Percentiles rank a stretch among this genome's conserved stretches.
phyloP scores from a whole-genome alignment of 2,329 filamentous ascomycete genomes.

The Trichoderma koningiopsis region DNA sequence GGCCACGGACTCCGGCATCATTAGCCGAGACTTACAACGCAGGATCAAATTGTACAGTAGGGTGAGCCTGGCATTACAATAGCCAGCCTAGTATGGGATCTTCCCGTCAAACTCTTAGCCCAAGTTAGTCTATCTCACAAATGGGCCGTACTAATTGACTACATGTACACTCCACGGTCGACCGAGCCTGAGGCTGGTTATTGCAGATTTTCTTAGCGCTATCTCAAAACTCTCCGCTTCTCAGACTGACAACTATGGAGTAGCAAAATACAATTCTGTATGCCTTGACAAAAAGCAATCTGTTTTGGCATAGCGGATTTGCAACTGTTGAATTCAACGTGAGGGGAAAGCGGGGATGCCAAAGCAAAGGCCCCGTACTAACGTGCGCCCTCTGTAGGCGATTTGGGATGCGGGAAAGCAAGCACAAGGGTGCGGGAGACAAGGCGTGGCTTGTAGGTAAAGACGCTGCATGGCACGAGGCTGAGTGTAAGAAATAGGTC shows the following conservation, averaged over 20 bases:
- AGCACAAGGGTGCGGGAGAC: neutral
- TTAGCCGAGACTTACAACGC: neutral
- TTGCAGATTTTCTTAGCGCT: neutral
- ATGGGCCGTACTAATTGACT: neutral
- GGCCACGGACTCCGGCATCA: neutral
- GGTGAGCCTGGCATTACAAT: neutral
- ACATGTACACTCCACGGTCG: neutral
- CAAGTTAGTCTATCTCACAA: too few species aligned
- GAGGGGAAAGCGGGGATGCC: slow-evolving; percentile 10
- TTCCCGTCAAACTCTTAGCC: too few species aligned
- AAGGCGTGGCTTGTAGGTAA: neutral
- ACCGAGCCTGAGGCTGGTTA: neutral
- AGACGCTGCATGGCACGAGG: neutral
- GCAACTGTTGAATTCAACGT: neutral
- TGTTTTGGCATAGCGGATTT: slow-evolving; percentile 11
- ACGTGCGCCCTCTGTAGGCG: slow-evolving; percentile 10
- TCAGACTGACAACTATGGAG: neutral
- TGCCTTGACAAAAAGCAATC: slow-evolving; percentile 3
- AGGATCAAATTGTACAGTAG: neutral
- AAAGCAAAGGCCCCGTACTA: neutral
- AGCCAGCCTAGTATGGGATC: neutral
- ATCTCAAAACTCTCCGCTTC: neutral
- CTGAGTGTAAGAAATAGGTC: neutral
- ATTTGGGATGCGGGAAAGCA: neutral
- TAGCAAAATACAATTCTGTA: neutral